Evolutionary conservation across 2,329 filamentous ascomycete species (phyloP).

Genomic region (Epicoccum sorghinum): DNA sequence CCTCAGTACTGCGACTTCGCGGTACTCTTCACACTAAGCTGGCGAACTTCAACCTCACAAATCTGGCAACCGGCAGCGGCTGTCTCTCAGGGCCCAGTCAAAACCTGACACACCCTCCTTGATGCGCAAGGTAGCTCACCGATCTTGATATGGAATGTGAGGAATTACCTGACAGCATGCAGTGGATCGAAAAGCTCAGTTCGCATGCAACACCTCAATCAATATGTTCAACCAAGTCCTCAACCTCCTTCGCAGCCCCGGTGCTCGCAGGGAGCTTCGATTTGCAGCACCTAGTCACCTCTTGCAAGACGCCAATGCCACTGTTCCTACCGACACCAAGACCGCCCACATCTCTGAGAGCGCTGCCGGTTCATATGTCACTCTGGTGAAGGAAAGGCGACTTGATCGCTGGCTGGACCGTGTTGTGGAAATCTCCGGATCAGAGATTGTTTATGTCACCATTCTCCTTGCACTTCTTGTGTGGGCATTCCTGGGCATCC

Average conservation of each 20-base stretch:
- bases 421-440: constrained; percentile 7
- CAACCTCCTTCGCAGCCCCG: not conserved
- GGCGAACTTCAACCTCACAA: not conserved
- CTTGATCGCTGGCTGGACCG: constrained; percentile 8
- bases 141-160: not conserved
- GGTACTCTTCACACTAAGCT: not conserved
- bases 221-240: not conserved
- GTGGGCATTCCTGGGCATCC: constrained; percentile 11
- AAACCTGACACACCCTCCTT: constrained; percentile 1
- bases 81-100: not conserved
- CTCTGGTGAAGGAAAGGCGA: not conserved
- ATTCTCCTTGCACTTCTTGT: constrained; percentile 1
- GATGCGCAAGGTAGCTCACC: not conserved
- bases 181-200: too few relatives aligned
- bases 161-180: not conserved
- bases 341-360: not conserved
- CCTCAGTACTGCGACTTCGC: not conserved
- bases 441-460: constrained; percentile 1
- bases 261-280: not conserved
- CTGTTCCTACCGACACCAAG: not conserved
- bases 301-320: not conserved
- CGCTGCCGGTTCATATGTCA: not conserved
- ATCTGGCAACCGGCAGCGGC: not conserved
- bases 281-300: not conserved
- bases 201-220: not conserved